Base-by-base conservation (phyloP, 202 grass and related monocot species). In the Setaria viridis region DNA sequence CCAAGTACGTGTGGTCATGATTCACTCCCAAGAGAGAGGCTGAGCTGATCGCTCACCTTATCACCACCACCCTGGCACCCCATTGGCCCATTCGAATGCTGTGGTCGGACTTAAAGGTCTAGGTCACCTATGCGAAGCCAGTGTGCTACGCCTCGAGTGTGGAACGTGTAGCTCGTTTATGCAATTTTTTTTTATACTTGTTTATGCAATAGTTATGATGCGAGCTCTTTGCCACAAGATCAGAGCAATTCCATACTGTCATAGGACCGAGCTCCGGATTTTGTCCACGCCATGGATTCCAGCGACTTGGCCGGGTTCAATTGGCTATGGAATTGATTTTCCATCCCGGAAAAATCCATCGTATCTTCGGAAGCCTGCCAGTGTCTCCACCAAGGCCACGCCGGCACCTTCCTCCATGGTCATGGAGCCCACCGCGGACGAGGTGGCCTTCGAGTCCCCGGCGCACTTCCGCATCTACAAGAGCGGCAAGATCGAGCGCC, bases 401-500 rank as follows among this genome's bases (percentile, higher is more conserved):
- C 42, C 50, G 46, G 12, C 71, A 39, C n/a, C 82, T 76, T 30
- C 48, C 21, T 78, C 84, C 43, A 34, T 16, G 76, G 67, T 45
- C 56, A 73, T 39, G 42, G 65, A 71, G 30, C 1, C 65, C 29
- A 12, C 57, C 19, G 29, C 30, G 13, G 75, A 85, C 65, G 75
- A 37, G 75, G 83, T 85, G 41, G 54, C 35, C 29, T 29, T 79
- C 74, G 83, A 85, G 62, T 30, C 41, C 12, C 54, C 19, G 6
- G 46, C 46, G 5, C 74, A 77, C 54, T 85, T 85, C 53, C 83
- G 83, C 64, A 10, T 85, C 83, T 78, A 19, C 83, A 78, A 71
- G 65, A 85, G 74, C 74, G 83, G 83, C 25, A 79, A 43, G 54
- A 48, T 95, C 19, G 85, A 95, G 39, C 87, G 88, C 21, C 74